phyloP scores from a whole-genome alignment of 2,329 filamentous ascomycete genomes.

The Aspergillus sergii region DNA sequence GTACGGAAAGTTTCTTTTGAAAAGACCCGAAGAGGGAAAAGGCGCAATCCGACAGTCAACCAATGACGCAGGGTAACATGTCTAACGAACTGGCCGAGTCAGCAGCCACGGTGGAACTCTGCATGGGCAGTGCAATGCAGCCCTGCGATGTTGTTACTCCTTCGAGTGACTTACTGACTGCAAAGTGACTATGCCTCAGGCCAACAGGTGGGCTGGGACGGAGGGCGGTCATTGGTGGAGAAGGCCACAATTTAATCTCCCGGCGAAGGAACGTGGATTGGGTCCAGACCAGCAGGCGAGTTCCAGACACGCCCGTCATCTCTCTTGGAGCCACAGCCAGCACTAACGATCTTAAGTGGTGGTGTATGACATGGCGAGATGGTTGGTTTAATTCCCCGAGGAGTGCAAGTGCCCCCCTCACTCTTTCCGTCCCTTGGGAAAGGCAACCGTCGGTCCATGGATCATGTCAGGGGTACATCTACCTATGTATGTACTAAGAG shows the following conservation, averaged over 20 bases:
- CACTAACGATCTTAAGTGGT: neutral
- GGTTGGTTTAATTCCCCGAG: neutral
- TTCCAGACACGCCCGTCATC: conserved; percentile 3
- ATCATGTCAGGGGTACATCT: conserved; percentile 8
- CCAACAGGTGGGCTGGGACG: neutral
- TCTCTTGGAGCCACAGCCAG: neutral
- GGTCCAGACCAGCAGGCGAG: conserved; percentile 17
- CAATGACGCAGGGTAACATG: neutral
- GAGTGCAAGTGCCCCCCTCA: neutral
- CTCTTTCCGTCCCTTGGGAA: neutral
- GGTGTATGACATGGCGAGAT: neutral
- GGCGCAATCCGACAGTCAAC: neutral
- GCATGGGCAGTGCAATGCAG: conserved; percentile 2
- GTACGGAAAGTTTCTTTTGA: neutral
- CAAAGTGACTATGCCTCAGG: conserved; percentile 13
- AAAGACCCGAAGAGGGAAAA: neutral
- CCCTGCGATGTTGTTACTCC: neutral
- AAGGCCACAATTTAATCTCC: conserved; percentile 18
- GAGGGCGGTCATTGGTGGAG: conserved; percentile 16
- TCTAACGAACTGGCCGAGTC: neutral
- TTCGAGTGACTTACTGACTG: neutral
- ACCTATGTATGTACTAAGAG: too few relatives aligned
- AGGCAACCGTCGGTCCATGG: neutral
- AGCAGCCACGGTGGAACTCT: neutral
- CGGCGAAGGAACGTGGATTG: conserved; percentile 20